Evolutionary conservation across 2,329 filamentous ascomycete species (phyloP).

Genomic region (Fusarium coffeatum): DNA sequence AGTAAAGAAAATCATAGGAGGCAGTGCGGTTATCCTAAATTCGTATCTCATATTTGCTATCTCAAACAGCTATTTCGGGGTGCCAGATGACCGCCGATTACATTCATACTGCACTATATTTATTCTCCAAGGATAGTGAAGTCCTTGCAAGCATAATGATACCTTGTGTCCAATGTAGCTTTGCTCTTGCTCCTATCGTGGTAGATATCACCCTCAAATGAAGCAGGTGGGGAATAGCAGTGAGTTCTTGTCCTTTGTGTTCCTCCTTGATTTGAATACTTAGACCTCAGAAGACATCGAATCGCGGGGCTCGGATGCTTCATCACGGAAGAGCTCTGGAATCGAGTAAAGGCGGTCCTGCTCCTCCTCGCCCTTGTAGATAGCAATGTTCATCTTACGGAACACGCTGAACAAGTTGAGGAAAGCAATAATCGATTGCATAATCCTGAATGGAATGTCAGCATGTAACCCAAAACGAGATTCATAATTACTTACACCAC

Average conservation of each 20-base stretch:
- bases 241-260: not conserved
- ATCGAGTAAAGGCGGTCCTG: slow-evolving; percentile 19
- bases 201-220: not conserved
- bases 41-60: slow-evolving; percentile 15
- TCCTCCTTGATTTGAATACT: not conserved
- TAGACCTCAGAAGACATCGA: slow-evolving; percentile 35
- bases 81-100: not conserved
- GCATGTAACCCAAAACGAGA: not conserved
- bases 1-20: slow-evolving; percentile 4
- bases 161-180: not conserved
- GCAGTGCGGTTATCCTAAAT: not conserved
- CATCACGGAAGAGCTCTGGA: slow-evolving; percentile 35
- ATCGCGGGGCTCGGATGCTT: slow-evolving; percentile 33
- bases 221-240: not conserved
- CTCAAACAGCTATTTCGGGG: not conserved
- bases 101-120: not conserved
- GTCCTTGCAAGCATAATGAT: not conserved
- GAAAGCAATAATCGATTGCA: slow-evolving; percentile 29
- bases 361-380: slow-evolving; percentile 36
- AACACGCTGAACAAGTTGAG: slow-evolving; percentile 33
- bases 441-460: slow-evolving; percentile 14
- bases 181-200: not conserved
- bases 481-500: slow-evolving; percentile 32
- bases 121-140: not conserved
- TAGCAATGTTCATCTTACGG: slow-evolving; percentile 35